phyloP scores from a whole-genome alignment of 208 protist genomes.

The Angomonas ambiguus region DNA sequence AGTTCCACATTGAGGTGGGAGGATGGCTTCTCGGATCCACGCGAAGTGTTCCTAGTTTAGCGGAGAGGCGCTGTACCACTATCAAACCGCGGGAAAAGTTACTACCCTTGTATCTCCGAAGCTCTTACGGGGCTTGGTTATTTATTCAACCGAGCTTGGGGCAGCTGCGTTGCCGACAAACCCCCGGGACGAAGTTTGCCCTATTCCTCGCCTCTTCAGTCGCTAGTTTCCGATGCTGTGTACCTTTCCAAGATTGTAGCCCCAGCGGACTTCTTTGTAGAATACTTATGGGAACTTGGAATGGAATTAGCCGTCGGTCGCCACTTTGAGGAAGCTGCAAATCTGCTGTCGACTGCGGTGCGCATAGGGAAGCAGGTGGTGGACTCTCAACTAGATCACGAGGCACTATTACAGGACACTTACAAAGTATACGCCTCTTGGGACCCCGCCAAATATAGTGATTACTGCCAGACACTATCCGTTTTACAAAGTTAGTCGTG shows the following conservation, averaged over 20 bases:
- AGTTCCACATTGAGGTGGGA: conserved; percentile 26
- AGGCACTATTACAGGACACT: conserved; percentile 31
- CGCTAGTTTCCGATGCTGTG: conserved; percentile 38
- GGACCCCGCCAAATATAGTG: conserved; percentile 50
- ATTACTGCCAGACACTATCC: conserved; percentile 32
- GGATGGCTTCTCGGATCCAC: conserved; percentile 28
- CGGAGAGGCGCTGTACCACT: conserved; percentile 43
- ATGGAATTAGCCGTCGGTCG: conserved; percentile 55
- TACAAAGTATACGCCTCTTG: conserved; percentile 51
- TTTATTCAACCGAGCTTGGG: conserved; percentile 62
- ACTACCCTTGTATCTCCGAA: conserved; percentile 30
- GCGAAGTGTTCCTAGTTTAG: conserved; percentile 22
- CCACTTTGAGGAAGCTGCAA: conserved; percentile 34
- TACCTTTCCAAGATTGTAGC: conserved; percentile 35
- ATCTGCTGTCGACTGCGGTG: conserved; percentile 36
- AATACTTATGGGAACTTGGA: conserved; percentile 73
- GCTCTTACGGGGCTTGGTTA: conserved; percentile 39
- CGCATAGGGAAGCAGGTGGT: conserved; percentile 35
- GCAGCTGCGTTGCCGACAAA: conserved; percentile 46
- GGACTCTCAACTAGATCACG: conserved; percentile 27
- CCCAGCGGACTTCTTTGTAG: conserved; percentile 53
- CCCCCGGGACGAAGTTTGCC: conserved; percentile 1
- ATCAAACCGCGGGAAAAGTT: conserved; percentile 37
- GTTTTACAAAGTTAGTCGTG: background rate
- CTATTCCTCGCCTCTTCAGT: conserved; percentile 20